These are phyloP conservation scores for Thraustotheca clavata DNA, from an alignment of 352 stramenopile genomes.

Conservation along the genomic window DNA sequence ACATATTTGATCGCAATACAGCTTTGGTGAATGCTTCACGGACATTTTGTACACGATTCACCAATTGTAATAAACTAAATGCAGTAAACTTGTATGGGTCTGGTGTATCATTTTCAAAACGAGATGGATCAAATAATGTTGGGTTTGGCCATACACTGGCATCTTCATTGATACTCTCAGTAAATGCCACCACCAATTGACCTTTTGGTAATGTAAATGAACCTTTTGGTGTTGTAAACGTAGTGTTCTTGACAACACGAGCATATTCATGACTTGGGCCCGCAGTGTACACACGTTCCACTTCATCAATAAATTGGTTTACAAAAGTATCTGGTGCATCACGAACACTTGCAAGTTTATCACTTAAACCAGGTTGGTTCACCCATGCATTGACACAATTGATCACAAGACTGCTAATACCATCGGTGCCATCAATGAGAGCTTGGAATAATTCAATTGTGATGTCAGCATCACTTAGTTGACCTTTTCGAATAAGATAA, in stretches of 20 bases:
- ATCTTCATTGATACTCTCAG: background rate
- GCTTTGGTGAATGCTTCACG: background rate
- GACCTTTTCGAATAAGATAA: too few relatives aligned
- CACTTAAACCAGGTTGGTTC: background rate
- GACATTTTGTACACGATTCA: background rate
- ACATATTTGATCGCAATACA: background rate
- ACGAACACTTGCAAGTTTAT: background rate
- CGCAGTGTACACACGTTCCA: background rate
- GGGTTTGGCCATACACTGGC: background rate
- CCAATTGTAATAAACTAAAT: background rate
- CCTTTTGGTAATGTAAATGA: background rate
- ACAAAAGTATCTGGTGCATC: conserved; percentile 3
- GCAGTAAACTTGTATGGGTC: background rate
- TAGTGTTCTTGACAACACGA: background rate
- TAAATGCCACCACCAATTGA: background rate
- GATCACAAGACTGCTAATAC: background rate
- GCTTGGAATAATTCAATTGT: background rate
- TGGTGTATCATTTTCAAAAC: conserved; percentile 1
- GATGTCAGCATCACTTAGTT: background rate
- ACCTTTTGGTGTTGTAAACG: background rate
- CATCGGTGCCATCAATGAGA: background rate
- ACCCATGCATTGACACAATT: background rate
- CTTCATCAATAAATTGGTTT: conserved; percentile 2
- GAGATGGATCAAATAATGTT: conserved; percentile 3
- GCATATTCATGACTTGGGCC: background rate